Percentiles rank a stretch among this genome's conserved stretches.
Conservation (phyloP, 352 stramenopile genomes). For the Thalassiosira sp. region DNA sequence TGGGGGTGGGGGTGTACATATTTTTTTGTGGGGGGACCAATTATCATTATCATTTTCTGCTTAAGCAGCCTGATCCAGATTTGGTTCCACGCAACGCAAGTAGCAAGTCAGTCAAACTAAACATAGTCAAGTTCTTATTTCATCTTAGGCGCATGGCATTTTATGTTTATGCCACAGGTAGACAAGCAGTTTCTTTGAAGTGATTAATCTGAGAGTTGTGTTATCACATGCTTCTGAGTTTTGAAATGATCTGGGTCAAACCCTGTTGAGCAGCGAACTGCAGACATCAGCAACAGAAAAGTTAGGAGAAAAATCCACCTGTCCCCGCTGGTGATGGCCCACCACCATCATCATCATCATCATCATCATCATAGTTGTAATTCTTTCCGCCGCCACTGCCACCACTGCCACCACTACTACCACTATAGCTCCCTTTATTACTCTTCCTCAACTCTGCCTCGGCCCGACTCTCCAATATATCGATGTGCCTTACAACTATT, state of each 20-base stretch:
- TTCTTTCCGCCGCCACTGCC: conserved; percentile 7
- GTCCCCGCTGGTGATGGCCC: conserved; percentile 34
- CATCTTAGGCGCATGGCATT: no score
- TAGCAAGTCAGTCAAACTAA: no score
- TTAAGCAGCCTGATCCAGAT: no score
- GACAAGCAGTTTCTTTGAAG: no score
- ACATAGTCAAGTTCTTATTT: no score
- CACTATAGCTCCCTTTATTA: conserved; percentile 18
- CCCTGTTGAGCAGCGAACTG: background rate
- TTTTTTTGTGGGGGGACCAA: no score
- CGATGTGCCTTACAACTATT: conserved; percentile 71
- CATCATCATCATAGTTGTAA: conserved; percentile 17
- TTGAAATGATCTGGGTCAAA: background rate
- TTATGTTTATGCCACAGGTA: no score
- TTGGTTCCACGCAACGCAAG: no score
- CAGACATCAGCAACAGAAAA: background rate
- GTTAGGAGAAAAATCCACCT: conserved; percentile 46
- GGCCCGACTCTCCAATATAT: conserved; percentile 75
- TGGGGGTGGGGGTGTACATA: conserved; percentile 1
- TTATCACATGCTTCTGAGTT: no score
- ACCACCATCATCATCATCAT: conserved; percentile 27
- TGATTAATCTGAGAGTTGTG: no score
- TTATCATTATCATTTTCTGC: no score
- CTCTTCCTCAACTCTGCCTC: conserved; percentile 65
- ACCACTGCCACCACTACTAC: conserved; percentile 4